A percentile compares a stretch with the other conserved stretches of the same genome.
Conservation (phyloP, 2,329 filamentous ascomycete genomes). For the Remersonia thermophila region DNA sequence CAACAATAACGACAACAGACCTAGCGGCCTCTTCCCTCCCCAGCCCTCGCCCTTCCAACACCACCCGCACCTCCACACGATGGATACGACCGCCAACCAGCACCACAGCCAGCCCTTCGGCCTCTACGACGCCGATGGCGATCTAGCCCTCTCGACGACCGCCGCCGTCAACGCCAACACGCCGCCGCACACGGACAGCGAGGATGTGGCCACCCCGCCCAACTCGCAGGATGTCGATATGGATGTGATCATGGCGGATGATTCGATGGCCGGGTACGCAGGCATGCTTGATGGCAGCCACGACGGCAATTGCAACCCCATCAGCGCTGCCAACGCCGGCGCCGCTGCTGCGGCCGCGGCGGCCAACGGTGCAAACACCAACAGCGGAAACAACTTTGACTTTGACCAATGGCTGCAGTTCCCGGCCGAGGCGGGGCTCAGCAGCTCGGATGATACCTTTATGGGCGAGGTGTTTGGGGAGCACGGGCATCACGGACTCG, state of each 20-base stretch:
- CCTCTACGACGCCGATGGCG: background rate
- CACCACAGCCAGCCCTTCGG: background rate
- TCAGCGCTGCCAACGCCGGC: background rate
- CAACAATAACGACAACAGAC: slow-evolving; percentile 8
- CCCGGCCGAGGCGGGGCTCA: slow-evolving; percentile 34
- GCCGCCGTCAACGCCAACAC: slow-evolving; percentile 19
- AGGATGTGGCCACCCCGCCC: slow-evolving; percentile 3
- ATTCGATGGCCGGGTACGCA: background rate
- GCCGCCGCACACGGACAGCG: slow-evolving; percentile 31
- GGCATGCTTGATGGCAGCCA: background rate
- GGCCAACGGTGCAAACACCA: slow-evolving; percentile 29
- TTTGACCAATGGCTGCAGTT: slow-evolving; percentile 49
- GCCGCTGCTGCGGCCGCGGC: background rate
- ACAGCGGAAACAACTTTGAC: slow-evolving; percentile 31
- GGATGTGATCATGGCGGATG: slow-evolving; percentile 25
- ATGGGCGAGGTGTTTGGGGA: slow-evolving; percentile 17
- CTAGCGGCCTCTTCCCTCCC: slow-evolving; percentile 14
- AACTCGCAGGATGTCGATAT: slow-evolving; percentile 25
- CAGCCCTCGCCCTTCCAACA: background rate
- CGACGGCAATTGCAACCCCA: background rate
- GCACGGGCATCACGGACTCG: too few species aligned
- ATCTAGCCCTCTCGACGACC: slow-evolving; percentile 21
- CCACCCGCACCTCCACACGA: background rate
- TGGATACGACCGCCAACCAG: too few species aligned
- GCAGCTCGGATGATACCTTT: slow-evolving; percentile 26